Base-by-base conservation (phyloP, 805 yeast species). In the Pichia phayaonensis region DNA sequence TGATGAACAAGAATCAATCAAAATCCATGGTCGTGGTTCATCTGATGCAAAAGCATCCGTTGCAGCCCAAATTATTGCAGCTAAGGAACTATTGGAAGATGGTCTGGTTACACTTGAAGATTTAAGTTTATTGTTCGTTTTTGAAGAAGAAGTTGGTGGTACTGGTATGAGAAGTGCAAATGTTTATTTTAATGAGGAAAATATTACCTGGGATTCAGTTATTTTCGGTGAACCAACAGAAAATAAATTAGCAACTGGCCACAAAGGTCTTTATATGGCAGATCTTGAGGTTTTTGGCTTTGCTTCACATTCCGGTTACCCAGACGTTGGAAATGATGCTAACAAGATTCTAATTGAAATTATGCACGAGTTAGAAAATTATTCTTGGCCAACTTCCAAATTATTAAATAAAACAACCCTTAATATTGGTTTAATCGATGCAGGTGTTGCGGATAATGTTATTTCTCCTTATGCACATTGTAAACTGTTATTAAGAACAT, bases 161-260 rank as follows among this genome's bases (percentile, higher is more conserved):
- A 63, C 65, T 23, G 90, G 90, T 15, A 83, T 83, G 86, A 57
- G 46, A 27, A 50, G 59, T 16, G 83, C 78, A 4, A 63, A 71
- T 55, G 59, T 62, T 2, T 52, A 63, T 4, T 61, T 77, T 6
- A 40, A 45, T n/a, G 40, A 49, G 26, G 69, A 72, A 21, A 72
- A 71, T 11, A 45, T 55, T 16, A 60, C 64, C 10, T 83, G 86
- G 86, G 77, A 77, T 12, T 57, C 77, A 11, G 89, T 76, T 16
- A 72, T 84, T 29, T 84, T 83, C 65, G 90, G 90, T 13, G 90
- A 84, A 62, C 90, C 90, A 12, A 84, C 90, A 0, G 88, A 83
- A 56, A 69, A 76, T 60, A 81, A 79, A 57, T 68, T 84, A 21
- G 87, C 85, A 15, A 76, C 76, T 6, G 90, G 89, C 13, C 90